Evolutionary conservation across 768 basidiomycete genomes (phyloP).

Genomic region (Leucocoprinus leucothites): DNA sequence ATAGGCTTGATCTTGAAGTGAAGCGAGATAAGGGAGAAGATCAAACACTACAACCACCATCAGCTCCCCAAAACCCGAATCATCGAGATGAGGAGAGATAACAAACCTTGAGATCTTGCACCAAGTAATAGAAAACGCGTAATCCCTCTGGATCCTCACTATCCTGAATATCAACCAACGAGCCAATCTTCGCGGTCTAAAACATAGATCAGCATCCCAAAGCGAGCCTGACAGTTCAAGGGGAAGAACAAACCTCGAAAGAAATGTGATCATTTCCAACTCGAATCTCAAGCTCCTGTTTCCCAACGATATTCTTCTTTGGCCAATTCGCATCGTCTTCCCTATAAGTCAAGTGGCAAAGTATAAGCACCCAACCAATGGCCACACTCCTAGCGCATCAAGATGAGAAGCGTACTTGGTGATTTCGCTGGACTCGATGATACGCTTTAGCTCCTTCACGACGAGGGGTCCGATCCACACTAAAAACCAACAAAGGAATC

Average conservation of each 20-base stretch:
- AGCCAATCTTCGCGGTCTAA: conserved; percentile 97
- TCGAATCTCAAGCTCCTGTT: conserved; percentile 96
- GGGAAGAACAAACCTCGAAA: conserved; percentile 60
- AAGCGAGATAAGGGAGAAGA: conserved; percentile 96
- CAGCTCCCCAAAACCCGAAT: no score
- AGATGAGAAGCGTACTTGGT: conserved; percentile 63
- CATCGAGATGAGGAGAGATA: neutral
- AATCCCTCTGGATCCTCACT: conserved; percentile 97
- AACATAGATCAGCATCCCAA: neutral
- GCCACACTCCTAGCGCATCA: neutral
- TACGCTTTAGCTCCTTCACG: conserved; percentile 91
- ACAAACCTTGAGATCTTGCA: conserved; percentile 92
- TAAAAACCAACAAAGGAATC: conserved; percentile 31
- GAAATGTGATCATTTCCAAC: conserved; percentile 94
- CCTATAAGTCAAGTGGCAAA: conserved; percentile 47
- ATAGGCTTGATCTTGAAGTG: conserved; percentile 99
- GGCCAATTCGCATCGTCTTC: conserved; percentile 99
- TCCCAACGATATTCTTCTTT: conserved; percentile 98
- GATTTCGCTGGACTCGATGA: conserved; percentile 91
- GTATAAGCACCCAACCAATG: no score
- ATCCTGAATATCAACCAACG: conserved; percentile 94
- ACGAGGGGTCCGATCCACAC: conserved; percentile 95
- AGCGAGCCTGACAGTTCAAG: neutral
- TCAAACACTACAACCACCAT: conserved; percentile 95
- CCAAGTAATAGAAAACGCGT: conserved; percentile 96